Base-by-base conservation (phyloP, 129 eudicot genomes). In the Tagetes patula region DNA sequence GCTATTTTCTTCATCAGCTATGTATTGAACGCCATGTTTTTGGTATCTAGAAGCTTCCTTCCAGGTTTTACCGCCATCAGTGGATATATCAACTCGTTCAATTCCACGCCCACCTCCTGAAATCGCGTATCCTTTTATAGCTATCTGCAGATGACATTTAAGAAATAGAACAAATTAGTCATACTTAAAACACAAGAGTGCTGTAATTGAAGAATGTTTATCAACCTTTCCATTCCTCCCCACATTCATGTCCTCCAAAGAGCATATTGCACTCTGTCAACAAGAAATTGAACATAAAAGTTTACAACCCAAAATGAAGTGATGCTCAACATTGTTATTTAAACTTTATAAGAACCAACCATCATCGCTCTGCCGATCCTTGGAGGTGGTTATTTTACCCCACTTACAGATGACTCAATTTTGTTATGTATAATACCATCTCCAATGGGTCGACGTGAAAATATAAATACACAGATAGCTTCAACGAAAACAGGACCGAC, bases 101-200 rank as follows among this genome's bases (percentile, higher is more conserved):
- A 94, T 94, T 70, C 97, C 98, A 72, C 98, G 96, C n/a, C 97
- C 96, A 65, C 98, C 98, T 62, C 98, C 97, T 71, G 98, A 94
- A 55, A 80, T 91, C 52, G 98, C 98, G 83, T 94, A 94, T 53
- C 98, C 97, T 84, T 90, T 94, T 69, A 94, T 79, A 59, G 77
- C 84, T 77, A 86, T 68, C 98, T 94, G 90, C 68, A 72, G 53
- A 82, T 39, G 60, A 66, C 43, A 69, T 58, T 13, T 45, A 14
- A 30, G 8, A 71, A 56, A 41, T 14, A 56, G 33, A 34, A 39
- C 37, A 65, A 20, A 49, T 50, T 37, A 37, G 12, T 49, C 64
- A 13, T 65, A 31, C 34, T 27, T 41, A n/a, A 65, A 37, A 53
- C 3, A 30, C 27, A 27, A 9, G 8, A 75, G 40, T 48, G 38